Evolutionary conservation across 2,329 filamentous ascomycete species (phyloP).

Genomic region (Ceratocystis lukuohia): DNA sequence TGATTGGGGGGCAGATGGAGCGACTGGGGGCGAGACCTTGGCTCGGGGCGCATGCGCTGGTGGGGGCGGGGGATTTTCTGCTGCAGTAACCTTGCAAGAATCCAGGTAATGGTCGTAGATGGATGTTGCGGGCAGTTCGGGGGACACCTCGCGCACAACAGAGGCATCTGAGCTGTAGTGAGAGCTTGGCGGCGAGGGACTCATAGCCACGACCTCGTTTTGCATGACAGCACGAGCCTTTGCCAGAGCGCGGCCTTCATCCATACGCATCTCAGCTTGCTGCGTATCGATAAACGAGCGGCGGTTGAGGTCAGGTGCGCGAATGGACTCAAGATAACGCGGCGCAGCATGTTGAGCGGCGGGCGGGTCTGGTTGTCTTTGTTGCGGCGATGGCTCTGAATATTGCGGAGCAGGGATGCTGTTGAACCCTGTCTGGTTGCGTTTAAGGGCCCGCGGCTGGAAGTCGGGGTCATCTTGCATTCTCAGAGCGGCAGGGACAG

Average conservation of each 20-base stretch:
- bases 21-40: not conserved
- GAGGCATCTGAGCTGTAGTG: slow-evolving; percentile 15
- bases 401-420: not conserved
- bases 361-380: slow-evolving; percentile 22
- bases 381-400: slow-evolving; percentile 22
- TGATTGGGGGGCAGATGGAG: slow-evolving; percentile 5
- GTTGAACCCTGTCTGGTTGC: slow-evolving; percentile 44
- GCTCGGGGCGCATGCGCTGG: not conserved
- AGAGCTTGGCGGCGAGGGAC: slow-evolving; percentile 16
- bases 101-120: slow-evolving; percentile 11
- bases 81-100: not conserved
- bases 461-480: slow-evolving; percentile 32
- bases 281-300: slow-evolving; percentile 46
- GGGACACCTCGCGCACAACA: slow-evolving; percentile 14
- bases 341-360: slow-evolving; percentile 21
- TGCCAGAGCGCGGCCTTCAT: slow-evolving; percentile 46
- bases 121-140: slow-evolving; percentile 6
- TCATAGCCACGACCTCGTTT: slow-evolving; percentile 4
- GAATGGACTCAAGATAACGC: slow-evolving; percentile 32
- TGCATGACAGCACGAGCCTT: slow-evolving; percentile 28
- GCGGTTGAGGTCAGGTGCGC: slow-evolving; percentile 37
- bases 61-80: not conserved
- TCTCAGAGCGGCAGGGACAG: slow-evolving; percentile 11
- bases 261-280: slow-evolving; percentile 46
- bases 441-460: slow-evolving; percentile 39